These are phyloP conservation scores for Calonectria crousiana DNA, from an alignment of 2,329 filamentous ascomycete genomes.

Conservation along the genomic window DNA sequence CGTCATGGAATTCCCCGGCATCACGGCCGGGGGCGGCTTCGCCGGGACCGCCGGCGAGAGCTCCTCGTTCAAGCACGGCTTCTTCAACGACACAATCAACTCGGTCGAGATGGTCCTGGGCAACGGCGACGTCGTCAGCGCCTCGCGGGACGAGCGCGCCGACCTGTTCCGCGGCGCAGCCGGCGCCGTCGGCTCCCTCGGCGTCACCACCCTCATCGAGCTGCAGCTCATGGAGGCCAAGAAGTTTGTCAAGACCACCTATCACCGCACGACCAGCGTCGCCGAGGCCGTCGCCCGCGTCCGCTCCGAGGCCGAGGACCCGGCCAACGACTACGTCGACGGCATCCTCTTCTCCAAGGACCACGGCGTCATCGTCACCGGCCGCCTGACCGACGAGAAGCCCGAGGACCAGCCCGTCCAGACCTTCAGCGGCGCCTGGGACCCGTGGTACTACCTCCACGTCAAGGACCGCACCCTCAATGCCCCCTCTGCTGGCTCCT, in stretches of 20 bases:
- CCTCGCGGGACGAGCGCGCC: slow-evolving; percentile 58
- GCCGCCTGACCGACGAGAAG: slow-evolving; percentile 53
- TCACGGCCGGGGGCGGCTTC: slow-evolving; percentile 76
- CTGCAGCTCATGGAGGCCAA: slow-evolving; percentile 66
- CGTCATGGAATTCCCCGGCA: slow-evolving; percentile 79
- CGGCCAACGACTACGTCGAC: slow-evolving; percentile 67
- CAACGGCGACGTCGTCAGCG: slow-evolving; percentile 65
- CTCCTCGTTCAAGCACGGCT: slow-evolving; percentile 74
- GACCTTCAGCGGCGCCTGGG: slow-evolving; percentile 63
- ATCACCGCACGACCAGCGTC: slow-evolving; percentile 60
- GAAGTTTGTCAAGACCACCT: slow-evolving; percentile 68
- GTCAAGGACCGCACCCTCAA: slow-evolving; percentile 53
- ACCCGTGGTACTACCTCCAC: slow-evolving; percentile 77
- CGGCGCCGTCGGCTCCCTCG: slow-evolving; percentile 70
- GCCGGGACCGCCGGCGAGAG: slow-evolving; percentile 76
- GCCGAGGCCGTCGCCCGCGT: slow-evolving; percentile 58
- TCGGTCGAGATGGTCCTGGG: slow-evolving; percentile 74
- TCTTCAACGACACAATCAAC: slow-evolving; percentile 74
- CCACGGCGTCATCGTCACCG: slow-evolving; percentile 66
- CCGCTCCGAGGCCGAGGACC: slow-evolving; percentile 33
- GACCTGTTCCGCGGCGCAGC: slow-evolving; percentile 72
- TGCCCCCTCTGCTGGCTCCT: slow-evolving; percentile 34
- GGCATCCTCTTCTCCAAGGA: slow-evolving; percentile 67
- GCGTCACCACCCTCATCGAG: slow-evolving; percentile 71
- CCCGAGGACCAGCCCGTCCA: slow-evolving; percentile 26